These are phyloP conservation scores for Saccharomycopsis sp. DNA, from an alignment of 805 yeast genomes.

Conservation along the genomic window DNA sequence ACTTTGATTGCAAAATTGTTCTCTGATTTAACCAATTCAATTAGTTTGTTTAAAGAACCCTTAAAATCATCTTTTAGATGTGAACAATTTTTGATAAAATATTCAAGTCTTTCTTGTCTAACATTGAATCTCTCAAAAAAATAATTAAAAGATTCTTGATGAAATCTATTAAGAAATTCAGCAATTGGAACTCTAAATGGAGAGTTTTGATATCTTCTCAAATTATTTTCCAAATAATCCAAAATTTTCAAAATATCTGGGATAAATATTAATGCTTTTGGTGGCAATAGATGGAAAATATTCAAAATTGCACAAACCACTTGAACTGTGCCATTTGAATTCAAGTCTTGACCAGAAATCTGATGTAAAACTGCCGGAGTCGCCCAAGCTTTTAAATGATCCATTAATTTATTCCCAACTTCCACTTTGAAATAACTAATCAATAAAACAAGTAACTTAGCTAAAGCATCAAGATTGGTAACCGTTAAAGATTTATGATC, in stretches of 20 bases:
- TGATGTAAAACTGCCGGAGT: conserved; percentile 67
- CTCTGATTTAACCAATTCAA: conserved; percentile 39
- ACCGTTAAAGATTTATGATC: conserved; percentile 87
- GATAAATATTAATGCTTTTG: conserved; percentile 85
- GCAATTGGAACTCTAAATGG: conserved; percentile 89
- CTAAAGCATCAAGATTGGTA: conserved; percentile 83
- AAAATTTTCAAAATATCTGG: conserved; percentile 74
- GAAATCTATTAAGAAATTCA: conserved; percentile 73
- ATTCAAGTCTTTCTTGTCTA: conserved; percentile 37
- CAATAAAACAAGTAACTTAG: conserved; percentile 72
- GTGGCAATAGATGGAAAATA: conserved; percentile 84
- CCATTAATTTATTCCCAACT: conserved; percentile 85
- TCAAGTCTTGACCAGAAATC: conserved; percentile 68
- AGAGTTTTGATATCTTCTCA: conserved; percentile 75
- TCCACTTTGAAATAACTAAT: conserved; percentile 96
- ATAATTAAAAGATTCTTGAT: conserved; percentile 61
- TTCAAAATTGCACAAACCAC: conserved; percentile 84
- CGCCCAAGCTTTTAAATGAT: conserved; percentile 95
- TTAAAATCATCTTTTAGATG: conserved; percentile 50
- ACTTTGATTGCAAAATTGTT: conserved; percentile 42
- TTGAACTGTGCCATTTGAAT: conserved; percentile 69
- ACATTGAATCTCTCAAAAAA: conserved; percentile 57
- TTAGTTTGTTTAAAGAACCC: conserved; percentile 38
- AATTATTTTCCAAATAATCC: conserved; percentile 65
- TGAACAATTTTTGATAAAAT: conserved; percentile 40